Percentiles rank a stretch among this genome's conserved stretches.
phyloP scores from a whole-genome alignment of 768 basidiomycete species.

The Auricularia sp. region DNA sequence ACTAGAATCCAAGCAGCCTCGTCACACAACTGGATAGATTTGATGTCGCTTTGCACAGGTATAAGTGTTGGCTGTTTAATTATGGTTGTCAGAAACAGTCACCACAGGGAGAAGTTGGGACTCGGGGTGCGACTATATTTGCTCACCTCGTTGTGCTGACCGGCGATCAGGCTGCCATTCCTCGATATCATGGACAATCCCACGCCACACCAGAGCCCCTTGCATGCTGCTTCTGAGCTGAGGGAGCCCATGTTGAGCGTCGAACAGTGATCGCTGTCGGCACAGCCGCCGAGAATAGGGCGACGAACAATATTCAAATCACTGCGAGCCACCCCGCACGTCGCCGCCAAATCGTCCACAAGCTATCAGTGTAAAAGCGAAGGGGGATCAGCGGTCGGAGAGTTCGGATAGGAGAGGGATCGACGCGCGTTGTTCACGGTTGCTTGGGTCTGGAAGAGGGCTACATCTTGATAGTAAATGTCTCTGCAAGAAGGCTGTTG shows the following conservation, averaged over 20 bases:
- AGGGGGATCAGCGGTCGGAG: constrained; percentile 1
- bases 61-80: constrained; percentile 57
- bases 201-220: constrained; percentile 75
- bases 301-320: constrained; percentile 68
- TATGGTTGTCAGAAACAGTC: constrained; percentile 1
- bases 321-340: constrained; percentile 58
- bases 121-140: too few relatives aligned
- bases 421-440: constrained; percentile 61
- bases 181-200: constrained; percentile 48
- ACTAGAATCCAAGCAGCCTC: constrained; percentile 69
- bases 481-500: constrained; percentile 40
- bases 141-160: constrained; percentile 50
- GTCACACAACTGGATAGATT: constrained; percentile 44
- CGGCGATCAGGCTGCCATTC: constrained; percentile 41
- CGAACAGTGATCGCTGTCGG: constrained; percentile 4
- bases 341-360: constrained; percentile 83
- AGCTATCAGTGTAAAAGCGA: constrained; percentile 38
- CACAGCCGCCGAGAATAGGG: not conserved
- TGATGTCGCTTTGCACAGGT: constrained; percentile 65
- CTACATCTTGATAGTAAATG: constrained; percentile 79
- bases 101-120: constrained; percentile 2
- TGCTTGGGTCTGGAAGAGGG: constrained; percentile 66
- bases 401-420: not conserved
- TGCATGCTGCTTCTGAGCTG: constrained; percentile 69
- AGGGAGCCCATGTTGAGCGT: constrained; percentile 4